These are phyloP conservation scores for Aristolochia fimbriata DNA, from an alignment of 164 flowering plant species.

Conservation along the genomic window DNA sequence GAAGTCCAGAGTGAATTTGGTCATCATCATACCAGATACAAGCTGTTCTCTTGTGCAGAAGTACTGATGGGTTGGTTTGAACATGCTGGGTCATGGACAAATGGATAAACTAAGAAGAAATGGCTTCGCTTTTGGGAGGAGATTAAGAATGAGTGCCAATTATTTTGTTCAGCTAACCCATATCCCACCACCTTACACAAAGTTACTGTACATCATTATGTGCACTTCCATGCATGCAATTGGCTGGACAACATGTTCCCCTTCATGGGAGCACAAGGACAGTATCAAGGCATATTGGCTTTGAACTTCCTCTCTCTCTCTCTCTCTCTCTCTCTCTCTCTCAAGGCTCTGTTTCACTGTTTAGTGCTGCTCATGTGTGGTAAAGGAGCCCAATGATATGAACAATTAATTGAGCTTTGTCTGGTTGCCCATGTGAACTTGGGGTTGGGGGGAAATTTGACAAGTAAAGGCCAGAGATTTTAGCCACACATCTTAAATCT, in stretches of 20 bases:
- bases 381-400: background rate
- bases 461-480: no score
- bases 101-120: no score
- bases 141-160: no score
- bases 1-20: no score
- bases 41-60: no score
- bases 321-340: slow-evolving; percentile 1
- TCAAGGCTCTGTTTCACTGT: background rate
- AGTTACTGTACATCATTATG: background rate
- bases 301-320: background rate
- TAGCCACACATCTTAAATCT: no score
- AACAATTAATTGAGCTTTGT: background rate
- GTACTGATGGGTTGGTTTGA: no score
- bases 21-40: no score
- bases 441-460: no score
- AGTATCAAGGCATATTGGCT: background rate
- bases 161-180: background rate
- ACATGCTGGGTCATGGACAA: no score
- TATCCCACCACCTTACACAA: background rate
- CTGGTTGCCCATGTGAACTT: no score
- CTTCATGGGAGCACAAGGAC: background rate
- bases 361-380: background rate
- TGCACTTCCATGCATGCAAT: background rate
- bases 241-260: background rate
- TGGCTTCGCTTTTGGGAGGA: no score